Base-by-base conservation (phyloP, 768 basidiomycete species). In the Baorangia bicolor region DNA sequence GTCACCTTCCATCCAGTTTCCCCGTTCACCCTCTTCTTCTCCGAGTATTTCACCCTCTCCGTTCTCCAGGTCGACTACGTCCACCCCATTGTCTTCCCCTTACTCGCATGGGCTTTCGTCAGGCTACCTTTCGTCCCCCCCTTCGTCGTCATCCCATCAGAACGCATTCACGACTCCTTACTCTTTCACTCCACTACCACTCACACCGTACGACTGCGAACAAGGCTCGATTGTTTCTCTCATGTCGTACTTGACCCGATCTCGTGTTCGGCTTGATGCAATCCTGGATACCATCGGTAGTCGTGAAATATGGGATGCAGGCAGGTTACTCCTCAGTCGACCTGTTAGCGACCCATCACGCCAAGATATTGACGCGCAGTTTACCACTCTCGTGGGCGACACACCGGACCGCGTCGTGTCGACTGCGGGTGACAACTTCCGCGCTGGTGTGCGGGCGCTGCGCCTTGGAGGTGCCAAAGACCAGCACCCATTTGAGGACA, bases 261-360 rank as follows among this genome's bases (percentile, higher is more conserved):
- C 75, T 25, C 63, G 62, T 21, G 59, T 73, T 33, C 62, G 65
- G 33, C 89, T 94, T 69, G 92, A 95, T 66, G 88, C 84, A 21
- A 80, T 97, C 3, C 69, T 95, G 57, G 94, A 96, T 69, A 89
- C 88, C 2, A 73, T 92, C 18, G 94, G 94, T 4, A 92, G 94
- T 16, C 81, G 81, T 64, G 84, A 81, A 37, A 79, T 94, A 34
- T 91, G 92, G 81, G 87, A 90, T 59, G 87, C 85, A 5, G 81
- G 86, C 3, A 83, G 84, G 61, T 69, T 78, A 50, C 74, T 96
- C 34, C 75, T 92, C 62, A 67, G 70, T 73, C 70, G 54, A 50
- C 65, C 61, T 51, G 64, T 63, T 48, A 60, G 55, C 34, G 62
- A 70, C 44, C 61, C 65, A 56, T 63, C 64, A 37, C 48, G 77